Base-by-base conservation (phyloP, 257 asterid species). In the Ilex aquifolium region DNA sequence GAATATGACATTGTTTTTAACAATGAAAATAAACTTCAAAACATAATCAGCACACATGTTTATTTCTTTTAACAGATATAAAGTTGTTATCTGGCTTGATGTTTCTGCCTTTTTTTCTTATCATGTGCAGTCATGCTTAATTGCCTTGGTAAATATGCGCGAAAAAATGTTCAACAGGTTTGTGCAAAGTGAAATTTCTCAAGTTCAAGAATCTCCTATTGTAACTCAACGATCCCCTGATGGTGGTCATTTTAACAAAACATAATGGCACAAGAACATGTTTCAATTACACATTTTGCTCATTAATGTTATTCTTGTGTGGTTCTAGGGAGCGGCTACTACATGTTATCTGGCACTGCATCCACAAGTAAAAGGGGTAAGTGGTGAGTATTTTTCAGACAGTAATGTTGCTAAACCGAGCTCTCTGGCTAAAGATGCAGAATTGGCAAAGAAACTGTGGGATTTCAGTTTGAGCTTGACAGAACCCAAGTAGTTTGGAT, bases 271-370 rank as follows among this genome's bases (percentile, higher is more conserved):
- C 14, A 46, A 10, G 52, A 46, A 46, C 52, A 10, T 2, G 13
- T 46, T 14, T 46, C 14, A 46, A 46, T 46, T 46, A 46, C 4
- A 46, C 14, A 46, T 46, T 10, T 46, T 3, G 52, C 15, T 2
- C 3, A 46, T 10, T 46, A 6, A 46, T 10, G n/a, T 10, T 10
- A 46, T 3, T 46, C 14, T 14, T 11, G 36, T 62, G 1, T 4
- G 32, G 16, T 65, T 59, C 2, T 64, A 69, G 90, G 94, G 90
- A 58, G 88, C 94, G 10, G 82, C 90, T 32, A 81, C 90, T 14
- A 75, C 87, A 3, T 86, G 88, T 71, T 89, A 89, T 57, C 85
- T 86, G 53, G 96, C 96, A 31, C 60, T 89, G 78, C 77, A 82
- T 70, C 96, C 89, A 44, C 79, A 74, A 68, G 90, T 84, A 53